A percentile compares a stretch with the other conserved stretches of the same genome.
Evolutionary conservation across 768 basidiomycete genomes (phyloP).

Genomic region (Naganishia randhawae): DNA sequence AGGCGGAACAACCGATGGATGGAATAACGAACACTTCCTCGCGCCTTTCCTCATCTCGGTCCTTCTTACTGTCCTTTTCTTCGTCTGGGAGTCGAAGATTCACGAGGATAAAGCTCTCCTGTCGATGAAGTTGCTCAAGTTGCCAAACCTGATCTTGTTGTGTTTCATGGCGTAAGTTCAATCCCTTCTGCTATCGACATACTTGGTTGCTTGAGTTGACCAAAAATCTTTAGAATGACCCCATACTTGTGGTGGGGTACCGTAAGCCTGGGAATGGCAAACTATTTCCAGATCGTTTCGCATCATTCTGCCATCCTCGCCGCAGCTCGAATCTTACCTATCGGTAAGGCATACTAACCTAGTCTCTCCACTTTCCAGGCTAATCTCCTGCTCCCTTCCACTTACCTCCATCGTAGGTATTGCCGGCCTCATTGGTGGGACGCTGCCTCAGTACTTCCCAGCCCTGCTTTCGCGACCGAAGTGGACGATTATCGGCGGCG

Average conservation of each 20-base stretch:
- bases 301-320: constrained; percentile 24
- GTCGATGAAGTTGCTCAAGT: constrained; percentile 39
- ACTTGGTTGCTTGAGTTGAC: neutral
- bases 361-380: neutral
- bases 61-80: constrained; percentile 54
- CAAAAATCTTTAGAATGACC: constrained; percentile 31
- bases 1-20: constrained; percentile 57
- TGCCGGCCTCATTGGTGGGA: constrained; percentile 26
- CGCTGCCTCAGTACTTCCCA: constrained; percentile 19
- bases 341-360: neutral
- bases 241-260: constrained; percentile 45
- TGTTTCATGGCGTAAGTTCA: constrained; percentile 28
- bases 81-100: constrained; percentile 56
- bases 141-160: constrained; percentile 40
- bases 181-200: neutral
- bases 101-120: constrained; percentile 53
- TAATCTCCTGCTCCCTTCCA: neutral
- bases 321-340: constrained; percentile 23
- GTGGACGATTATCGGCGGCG: constrained; percentile 16
- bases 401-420: neutral
- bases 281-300: constrained; percentile 20
- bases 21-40: constrained; percentile 56
- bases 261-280: constrained; percentile 9
- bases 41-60: constrained; percentile 56
- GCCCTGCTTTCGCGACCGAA: constrained; percentile 18